Base-by-base conservation (phyloP, 1,284 basidiomycete species). In the Caloboletus firmus region DNA sequence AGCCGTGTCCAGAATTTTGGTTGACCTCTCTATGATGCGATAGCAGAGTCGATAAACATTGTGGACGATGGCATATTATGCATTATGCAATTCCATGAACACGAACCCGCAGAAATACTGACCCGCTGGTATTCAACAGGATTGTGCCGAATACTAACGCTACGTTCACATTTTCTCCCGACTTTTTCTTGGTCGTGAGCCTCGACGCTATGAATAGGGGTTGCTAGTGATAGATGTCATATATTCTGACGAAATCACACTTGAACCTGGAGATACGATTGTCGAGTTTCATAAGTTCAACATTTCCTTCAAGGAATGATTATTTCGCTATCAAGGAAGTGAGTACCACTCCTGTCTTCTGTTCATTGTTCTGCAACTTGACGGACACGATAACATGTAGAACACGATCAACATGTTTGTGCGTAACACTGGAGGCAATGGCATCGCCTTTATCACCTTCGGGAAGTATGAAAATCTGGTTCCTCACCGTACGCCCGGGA, bases 311-410 rank as follows among this genome's bases (percentile, higher is more conserved):
- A 73, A 72, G 67, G 28, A 84, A 86, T 62, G 84, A 86, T 64
- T 85, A 83, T 59, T 67, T 86, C n/a, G 83, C 83, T 6, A 79
- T 85, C 69, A 86, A 85, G 70, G 81, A 82, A 10, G 81, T 83
- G 61, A 45, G 78, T 68, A 28, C 42, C 28, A 20, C 5, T 22
- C n/a, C 12, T 35, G 26, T 13, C 36, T 17, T 20, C 17, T 5
- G 36, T n/a, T 24, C 20, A 15, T 20, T 39, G 20, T 30, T 15
- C 18, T 41, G 26, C 17, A 26, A 51, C 32, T 22, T 20, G 35
- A 39, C 9, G 18, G 24, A 84, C 76, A 85, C 84, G 11, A 17
- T 22, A 13, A 17, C 4, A 15, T 15, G 37, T 39, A 22, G 37
- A 13, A 39, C 36, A 15, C n/a, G 32, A 9, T 17, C 31, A 32